Conservation (phyloP, 768 basidiomycete genomes). For the Termitomyces sp. region DNA sequence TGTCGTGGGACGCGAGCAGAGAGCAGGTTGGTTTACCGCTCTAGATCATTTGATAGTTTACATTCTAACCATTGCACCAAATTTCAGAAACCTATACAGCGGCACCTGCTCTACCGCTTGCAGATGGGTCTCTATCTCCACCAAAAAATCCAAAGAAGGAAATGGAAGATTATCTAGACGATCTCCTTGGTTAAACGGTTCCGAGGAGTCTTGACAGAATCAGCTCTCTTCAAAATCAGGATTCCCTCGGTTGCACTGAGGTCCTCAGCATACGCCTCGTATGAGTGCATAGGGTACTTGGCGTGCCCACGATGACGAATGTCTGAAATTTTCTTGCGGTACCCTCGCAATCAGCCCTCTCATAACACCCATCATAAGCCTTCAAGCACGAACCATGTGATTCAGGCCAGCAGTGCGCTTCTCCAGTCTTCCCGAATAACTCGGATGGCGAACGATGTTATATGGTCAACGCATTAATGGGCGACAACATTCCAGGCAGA, state of each 20-base stretch:
- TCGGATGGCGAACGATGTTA: too few relatives aligned
- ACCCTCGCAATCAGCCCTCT: slow-evolving; percentile 19
- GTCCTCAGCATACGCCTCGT: slow-evolving; percentile 19
- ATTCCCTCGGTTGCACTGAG: background rate
- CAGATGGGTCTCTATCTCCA: slow-evolving; percentile 24
- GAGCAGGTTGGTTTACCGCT: slow-evolving; percentile 32
- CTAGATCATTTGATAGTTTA: background rate
- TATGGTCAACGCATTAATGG: too few relatives aligned
- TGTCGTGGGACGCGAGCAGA: slow-evolving; percentile 29
- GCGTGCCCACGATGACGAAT: slow-evolving; percentile 29
- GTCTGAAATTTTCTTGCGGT: slow-evolving; percentile 24
- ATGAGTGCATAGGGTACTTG: slow-evolving; percentile 26
- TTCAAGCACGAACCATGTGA: too few relatives aligned
- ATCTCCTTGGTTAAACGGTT: slow-evolving; percentile 42
- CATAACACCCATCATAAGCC: slow-evolving; percentile 7
- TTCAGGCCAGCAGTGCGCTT: too few relatives aligned
- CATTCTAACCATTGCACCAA: background rate
- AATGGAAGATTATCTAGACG: slow-evolving; percentile 75
- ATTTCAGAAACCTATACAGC: slow-evolving; percentile 14
- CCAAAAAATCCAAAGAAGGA: slow-evolving; percentile 48
- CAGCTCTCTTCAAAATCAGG: background rate
- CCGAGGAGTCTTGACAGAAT: background rate
- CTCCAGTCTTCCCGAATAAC: too few relatives aligned
- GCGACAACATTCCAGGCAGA: too few relatives aligned
- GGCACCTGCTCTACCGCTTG: slow-evolving; percentile 23